These are phyloP conservation scores for Parachaetomium inaequale DNA, from an alignment of 495 filamentous ascomycete genomes.

Conservation along the genomic window DNA sequence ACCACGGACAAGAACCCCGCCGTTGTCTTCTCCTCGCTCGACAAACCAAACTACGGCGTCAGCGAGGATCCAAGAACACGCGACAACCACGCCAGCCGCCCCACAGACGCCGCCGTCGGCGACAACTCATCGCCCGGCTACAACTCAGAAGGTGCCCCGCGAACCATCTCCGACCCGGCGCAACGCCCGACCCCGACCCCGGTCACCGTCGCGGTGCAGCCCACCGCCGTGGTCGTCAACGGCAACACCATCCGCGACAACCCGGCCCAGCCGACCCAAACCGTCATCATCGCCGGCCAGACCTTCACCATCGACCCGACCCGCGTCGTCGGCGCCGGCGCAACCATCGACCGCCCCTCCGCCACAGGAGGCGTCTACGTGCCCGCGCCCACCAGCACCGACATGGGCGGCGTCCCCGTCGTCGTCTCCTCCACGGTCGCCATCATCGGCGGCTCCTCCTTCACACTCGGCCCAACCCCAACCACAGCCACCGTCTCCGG, in stretches of 20 bases:
- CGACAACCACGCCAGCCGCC: conserved; percentile 25
- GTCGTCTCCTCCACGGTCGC: conserved; percentile 39
- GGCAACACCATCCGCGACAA: conserved; percentile 41
- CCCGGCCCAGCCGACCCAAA: conserved; percentile 33
- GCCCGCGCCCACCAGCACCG: conserved; percentile 38
- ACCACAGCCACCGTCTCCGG: conserved; percentile 29
- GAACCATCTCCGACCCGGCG: conserved; percentile 9
- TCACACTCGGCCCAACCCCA: conserved; percentile 33
- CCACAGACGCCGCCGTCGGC: not conserved
- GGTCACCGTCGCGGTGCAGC: conserved; percentile 39
- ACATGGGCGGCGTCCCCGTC: conserved; percentile 40
- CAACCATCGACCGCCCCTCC: conserved; percentile 37
- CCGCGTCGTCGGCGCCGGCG: conserved; percentile 38
- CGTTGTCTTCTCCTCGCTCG: conserved; percentile 40
- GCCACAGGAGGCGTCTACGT: conserved; percentile 25
- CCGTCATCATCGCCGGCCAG: conserved; percentile 38
- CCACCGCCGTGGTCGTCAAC: conserved; percentile 42
- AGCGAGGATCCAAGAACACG: conserved; percentile 22
- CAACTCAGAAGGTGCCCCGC: conserved; percentile 8
- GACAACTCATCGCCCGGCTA: conserved; percentile 31
- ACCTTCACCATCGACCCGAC: conserved; percentile 46
- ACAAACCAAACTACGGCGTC: conserved; percentile 44
- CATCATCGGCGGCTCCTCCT: conserved; percentile 47
- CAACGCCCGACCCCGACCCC: conserved; percentile 25
- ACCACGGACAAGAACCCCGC: conserved; percentile 51